Evolutionary conservation across 2,329 filamentous ascomycete genomes (phyloP).

Genomic region (Aureobasidium sp.): DNA sequence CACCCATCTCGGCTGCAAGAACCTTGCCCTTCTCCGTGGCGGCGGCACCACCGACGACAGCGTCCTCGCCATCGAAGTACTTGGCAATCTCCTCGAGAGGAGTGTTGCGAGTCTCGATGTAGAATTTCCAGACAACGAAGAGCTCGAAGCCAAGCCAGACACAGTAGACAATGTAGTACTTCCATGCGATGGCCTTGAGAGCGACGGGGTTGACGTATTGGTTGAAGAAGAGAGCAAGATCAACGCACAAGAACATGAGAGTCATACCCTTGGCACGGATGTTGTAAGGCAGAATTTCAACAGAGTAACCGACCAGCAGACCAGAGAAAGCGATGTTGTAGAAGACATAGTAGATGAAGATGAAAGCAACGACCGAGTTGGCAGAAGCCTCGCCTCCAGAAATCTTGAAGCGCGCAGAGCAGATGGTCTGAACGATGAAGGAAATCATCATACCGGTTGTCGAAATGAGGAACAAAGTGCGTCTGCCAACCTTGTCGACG

Average conservation of each 20-base stretch:
- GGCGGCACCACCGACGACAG: slow-evolving; percentile 30
- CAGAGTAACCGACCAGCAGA: slow-evolving; percentile 38
- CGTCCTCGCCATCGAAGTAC: slow-evolving; percentile 39
- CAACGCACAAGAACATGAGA: slow-evolving; percentile 40
- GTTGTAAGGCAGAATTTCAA: slow-evolving; percentile 42
- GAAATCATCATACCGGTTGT: slow-evolving; percentile 34
- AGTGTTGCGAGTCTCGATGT: slow-evolving; percentile 39
- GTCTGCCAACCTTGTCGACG: slow-evolving; percentile 30
- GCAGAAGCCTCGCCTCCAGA: slow-evolving; percentile 23
- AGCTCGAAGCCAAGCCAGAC: slow-evolving; percentile 30
- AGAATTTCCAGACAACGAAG: slow-evolving; percentile 29
- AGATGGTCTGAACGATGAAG: slow-evolving; percentile 37
- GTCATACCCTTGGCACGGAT: slow-evolving; percentile 41
- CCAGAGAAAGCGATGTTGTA: slow-evolving; percentile 37
- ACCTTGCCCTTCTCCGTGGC: slow-evolving; percentile 29
- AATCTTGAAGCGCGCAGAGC: slow-evolving; percentile 21
- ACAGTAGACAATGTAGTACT: slow-evolving; percentile 28
- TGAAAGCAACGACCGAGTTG: slow-evolving; percentile 28
- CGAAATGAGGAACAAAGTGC: slow-evolving; percentile 32
- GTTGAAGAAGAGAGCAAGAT: slow-evolving; percentile 40
- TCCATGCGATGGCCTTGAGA: slow-evolving; percentile 23
- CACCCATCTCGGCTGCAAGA: slow-evolving; percentile 24
- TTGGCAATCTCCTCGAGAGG: slow-evolving; percentile 41
- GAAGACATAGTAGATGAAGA: slow-evolving; percentile 30
- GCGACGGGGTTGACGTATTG: slow-evolving; percentile 31